phyloP scores from a whole-genome alignment of 345 rosid genomes.

The Zanthoxylum bungeanum region DNA sequence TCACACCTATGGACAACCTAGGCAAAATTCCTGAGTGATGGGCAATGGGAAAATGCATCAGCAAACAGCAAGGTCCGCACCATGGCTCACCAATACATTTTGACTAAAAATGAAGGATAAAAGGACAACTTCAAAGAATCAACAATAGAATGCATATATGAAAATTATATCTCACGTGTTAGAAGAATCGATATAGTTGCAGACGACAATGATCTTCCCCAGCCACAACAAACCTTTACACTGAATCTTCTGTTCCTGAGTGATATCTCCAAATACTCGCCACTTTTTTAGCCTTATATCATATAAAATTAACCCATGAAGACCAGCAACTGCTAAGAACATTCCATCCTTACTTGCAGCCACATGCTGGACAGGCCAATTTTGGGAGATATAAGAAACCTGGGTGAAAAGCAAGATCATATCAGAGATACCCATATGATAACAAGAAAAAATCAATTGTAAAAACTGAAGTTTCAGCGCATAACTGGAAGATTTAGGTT shows the following conservation, averaged over 20 bases:
- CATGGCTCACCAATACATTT: neutral
- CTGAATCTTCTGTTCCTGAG: constrained; percentile 92
- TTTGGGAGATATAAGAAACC: constrained; percentile 88
- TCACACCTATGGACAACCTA: neutral
- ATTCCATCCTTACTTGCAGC: constrained; percentile 97
- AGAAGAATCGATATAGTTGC: constrained; percentile 80
- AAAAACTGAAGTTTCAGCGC: constrained; percentile 21
- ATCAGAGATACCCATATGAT: constrained; percentile 26
- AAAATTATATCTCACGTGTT: constrained; percentile 55
- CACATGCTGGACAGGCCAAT: constrained; percentile 99
- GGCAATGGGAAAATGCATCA: neutral
- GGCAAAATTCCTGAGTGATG: neutral
- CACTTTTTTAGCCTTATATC: constrained; percentile 81
- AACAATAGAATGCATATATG: constrained; percentile 8
- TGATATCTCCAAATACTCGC: constrained; percentile 94
- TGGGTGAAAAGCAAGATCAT: constrained; percentile 34
- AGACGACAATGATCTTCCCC: constrained; percentile 88
- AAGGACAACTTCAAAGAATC: constrained; percentile 4
- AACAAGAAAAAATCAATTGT: constrained; percentile 14
- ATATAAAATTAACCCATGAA: constrained; percentile 86
- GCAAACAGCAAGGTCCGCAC: neutral
- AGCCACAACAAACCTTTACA: constrained; percentile 96
- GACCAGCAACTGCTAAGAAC: constrained; percentile 94
- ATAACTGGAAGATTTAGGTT: constrained; percentile 94
- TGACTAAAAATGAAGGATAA: neutral